These are phyloP conservation scores for Mucor ambiguus DNA, from an alignment of 371 early-diverging fungal species.

Conservation along the genomic window DNA sequence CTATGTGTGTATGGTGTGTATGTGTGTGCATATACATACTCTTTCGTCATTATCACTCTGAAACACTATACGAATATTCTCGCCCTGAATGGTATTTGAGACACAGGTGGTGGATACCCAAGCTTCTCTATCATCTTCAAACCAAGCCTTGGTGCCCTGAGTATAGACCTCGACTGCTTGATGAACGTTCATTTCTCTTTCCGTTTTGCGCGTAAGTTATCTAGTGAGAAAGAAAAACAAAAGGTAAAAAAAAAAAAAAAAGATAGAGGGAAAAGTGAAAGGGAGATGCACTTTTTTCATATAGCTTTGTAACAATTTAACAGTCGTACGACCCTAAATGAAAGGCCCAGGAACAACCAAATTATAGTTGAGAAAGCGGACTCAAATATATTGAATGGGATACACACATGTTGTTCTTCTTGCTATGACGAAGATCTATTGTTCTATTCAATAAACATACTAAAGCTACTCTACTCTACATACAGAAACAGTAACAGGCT, in stretches of 20 bases:
- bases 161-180: slow-evolving; percentile 64
- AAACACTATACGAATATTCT: slow-evolving; percentile 61
- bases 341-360: slow-evolving; percentile 5
- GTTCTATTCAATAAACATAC: background rate
- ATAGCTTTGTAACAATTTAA: background rate
- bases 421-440: background rate
- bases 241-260: background rate
- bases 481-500: background rate
- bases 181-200: slow-evolving; percentile 20
- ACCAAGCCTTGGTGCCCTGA: slow-evolving; percentile 85
- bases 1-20: background rate
- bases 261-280: background rate
- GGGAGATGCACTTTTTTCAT: background rate
- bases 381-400: background rate
- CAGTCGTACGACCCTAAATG: slow-evolving; percentile 13
- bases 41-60: slow-evolving; percentile 62
- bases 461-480: background rate
- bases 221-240: background rate
- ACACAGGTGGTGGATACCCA: slow-evolving; percentile 81
- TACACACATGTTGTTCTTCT: background rate
- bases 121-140: slow-evolving; percentile 82
- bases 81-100: slow-evolving; percentile 54
- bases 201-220: background rate
- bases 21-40: slow-evolving; percentile 27
- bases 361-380: slow-evolving; percentile 1